These are phyloP conservation scores for Mycena chlorophos DNA, from an alignment of 768 basidiomycete genomes.

Conservation along the genomic window DNA sequence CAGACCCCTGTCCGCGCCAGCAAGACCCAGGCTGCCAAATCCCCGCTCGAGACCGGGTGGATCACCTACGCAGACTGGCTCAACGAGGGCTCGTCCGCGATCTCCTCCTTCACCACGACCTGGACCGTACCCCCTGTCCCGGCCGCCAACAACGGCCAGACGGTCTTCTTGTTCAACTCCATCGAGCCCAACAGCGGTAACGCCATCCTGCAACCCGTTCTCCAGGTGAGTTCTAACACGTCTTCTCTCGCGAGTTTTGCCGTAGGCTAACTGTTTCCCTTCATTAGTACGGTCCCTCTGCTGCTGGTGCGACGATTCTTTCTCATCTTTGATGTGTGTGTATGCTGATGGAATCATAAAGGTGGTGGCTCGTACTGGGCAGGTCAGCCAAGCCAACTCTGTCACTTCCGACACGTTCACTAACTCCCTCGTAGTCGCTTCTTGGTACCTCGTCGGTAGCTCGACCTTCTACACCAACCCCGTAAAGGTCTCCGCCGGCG, in stretches of 20 bases:
- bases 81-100: constrained; percentile 16
- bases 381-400: too few relatives aligned
- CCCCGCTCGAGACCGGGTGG: constrained; percentile 17
- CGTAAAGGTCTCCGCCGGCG: constrained; percentile 2
- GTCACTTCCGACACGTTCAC: too few relatives aligned
- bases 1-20: neutral
- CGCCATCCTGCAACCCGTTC: constrained; percentile 3
- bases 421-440: too few relatives aligned
- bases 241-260: too few relatives aligned
- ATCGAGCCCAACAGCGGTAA: constrained; percentile 16
- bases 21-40: neutral
- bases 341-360: too few relatives aligned
- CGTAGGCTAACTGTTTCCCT: neutral
- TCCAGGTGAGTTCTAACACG: neutral
- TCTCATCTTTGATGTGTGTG: too few relatives aligned
- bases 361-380: constrained; percentile 21
- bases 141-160: constrained; percentile 16
- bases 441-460: constrained; percentile 9
- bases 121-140: constrained; percentile 21
- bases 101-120: constrained; percentile 19
- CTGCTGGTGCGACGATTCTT: too few relatives aligned
- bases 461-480: constrained; percentile 1
- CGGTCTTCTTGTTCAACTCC: constrained; percentile 21
- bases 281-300: constrained; percentile 16
- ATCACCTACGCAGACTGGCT: constrained; percentile 21